Evolutionary conservation across 2,329 filamentous ascomycete genomes (phyloP).

Genomic region (Fusarium sp.): DNA sequence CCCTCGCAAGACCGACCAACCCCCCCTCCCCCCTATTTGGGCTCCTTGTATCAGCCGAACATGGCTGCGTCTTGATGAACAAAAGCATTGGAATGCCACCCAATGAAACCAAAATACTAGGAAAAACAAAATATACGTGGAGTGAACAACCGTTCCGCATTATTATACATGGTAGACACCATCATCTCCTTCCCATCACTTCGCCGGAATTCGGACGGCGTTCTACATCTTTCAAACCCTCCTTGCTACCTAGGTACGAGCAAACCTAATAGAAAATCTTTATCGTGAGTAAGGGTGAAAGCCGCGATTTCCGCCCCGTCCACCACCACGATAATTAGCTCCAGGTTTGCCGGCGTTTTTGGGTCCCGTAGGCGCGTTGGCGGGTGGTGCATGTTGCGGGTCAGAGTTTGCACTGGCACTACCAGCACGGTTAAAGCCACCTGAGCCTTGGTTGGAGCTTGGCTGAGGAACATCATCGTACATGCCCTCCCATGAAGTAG

Average conservation of each 20-base stretch:
- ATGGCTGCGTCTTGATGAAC: slow-evolving; percentile 10
- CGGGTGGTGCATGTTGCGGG: slow-evolving; percentile 59
- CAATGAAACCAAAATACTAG: slow-evolving; percentile 4
- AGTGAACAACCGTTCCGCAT: background rate
- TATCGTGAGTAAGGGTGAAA: slow-evolving; percentile 78
- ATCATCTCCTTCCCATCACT: background rate
- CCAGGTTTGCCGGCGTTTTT: slow-evolving; percentile 94
- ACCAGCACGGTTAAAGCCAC: slow-evolving; percentile 54
- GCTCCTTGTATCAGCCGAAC: slow-evolving; percentile 12
- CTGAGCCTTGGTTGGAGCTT: slow-evolving; percentile 60
- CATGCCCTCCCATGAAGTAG: slow-evolving; percentile 97
- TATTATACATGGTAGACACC: slow-evolving; percentile 13
- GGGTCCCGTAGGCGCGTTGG: slow-evolving; percentile 85
- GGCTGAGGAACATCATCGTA: slow-evolving; percentile 95
- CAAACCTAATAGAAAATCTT: background rate
- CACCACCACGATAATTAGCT: slow-evolving; percentile 92
- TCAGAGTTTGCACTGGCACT: slow-evolving; percentile 54
- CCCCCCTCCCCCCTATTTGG: background rate
- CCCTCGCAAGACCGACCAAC: slow-evolving; percentile 6
- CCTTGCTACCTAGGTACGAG: background rate
- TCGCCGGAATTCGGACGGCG: slow-evolving; percentile 4
- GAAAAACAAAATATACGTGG: slow-evolving; percentile 5
- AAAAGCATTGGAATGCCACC: slow-evolving; percentile 13
- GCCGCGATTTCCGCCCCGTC: slow-evolving; percentile 76
- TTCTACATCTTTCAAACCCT: background rate